Conservation (phyloP, 345 rosid genomes). For the Psidium guajava region DNA sequence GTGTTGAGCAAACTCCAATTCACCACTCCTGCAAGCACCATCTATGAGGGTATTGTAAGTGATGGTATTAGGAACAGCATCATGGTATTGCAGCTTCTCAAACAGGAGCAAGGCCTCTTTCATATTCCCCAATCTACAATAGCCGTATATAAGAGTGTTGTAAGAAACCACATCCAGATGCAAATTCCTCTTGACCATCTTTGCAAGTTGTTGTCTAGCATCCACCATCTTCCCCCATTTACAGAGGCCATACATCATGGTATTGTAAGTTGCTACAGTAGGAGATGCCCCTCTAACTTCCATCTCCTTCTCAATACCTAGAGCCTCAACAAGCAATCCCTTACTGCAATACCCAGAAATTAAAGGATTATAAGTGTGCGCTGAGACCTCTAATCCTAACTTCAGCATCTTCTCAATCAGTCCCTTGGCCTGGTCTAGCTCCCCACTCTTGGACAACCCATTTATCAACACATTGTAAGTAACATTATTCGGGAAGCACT, state of each 20-base stretch:
- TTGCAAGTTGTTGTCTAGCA: slow-evolving; percentile 30
- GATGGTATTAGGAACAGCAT: slow-evolving; percentile 29
- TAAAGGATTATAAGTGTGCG: slow-evolving; percentile 45
- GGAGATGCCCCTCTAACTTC: slow-evolving; percentile 26
- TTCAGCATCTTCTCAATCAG: slow-evolving; percentile 37
- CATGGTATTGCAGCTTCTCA: slow-evolving; percentile 30
- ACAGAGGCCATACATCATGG: slow-evolving; percentile 36
- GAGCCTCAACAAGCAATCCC: slow-evolving; percentile 45
- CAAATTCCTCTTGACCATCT: slow-evolving; percentile 30
- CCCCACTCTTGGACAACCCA: slow-evolving; percentile 43
- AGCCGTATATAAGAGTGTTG: slow-evolving; percentile 53
- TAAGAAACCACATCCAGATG: slow-evolving; percentile 56
- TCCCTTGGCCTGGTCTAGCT: slow-evolving; percentile 38
- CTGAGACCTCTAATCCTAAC: slow-evolving; percentile 35
- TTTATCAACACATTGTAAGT: slow-evolving; percentile 54
- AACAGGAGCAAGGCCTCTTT: slow-evolving; percentile 55
- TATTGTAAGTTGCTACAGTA: slow-evolving; percentile 34
- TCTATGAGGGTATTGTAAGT: slow-evolving; percentile 62
- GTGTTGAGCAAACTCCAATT: slow-evolving; percentile 35
- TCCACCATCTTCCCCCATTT: slow-evolving; percentile 33
- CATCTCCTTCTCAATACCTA: slow-evolving; percentile 43
- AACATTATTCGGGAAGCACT: slow-evolving; percentile 24
- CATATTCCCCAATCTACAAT: slow-evolving; percentile 39
- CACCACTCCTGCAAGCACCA: slow-evolving; percentile 54
- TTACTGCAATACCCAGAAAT: slow-evolving; percentile 42